A percentile compares a stretch with the other conserved stretches of the same genome.
These are phyloP conservation scores for Hanseniaspora guilliermondii DNA, from an alignment of 805 yeast genomes.

Conservation along the genomic window DNA sequence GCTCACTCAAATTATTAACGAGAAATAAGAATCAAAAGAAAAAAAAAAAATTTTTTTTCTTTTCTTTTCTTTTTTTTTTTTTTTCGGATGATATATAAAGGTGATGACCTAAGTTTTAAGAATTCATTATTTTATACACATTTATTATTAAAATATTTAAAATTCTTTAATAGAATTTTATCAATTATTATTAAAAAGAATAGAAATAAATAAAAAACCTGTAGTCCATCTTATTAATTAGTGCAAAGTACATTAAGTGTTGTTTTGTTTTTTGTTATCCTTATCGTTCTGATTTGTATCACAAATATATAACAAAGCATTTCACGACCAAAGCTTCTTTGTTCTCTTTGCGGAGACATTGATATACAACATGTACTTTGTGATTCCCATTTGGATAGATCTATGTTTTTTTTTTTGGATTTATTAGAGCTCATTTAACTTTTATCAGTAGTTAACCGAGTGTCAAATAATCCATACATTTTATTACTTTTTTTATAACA, in stretches of 20 bases:
- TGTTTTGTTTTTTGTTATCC: neutral
- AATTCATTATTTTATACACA: too few relatives aligned
- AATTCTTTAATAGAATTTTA: too few relatives aligned
- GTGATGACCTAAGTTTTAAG: too few relatives aligned
- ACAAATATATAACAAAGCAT: neutral
- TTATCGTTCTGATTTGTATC: constrained; percentile 1
- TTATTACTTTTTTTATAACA: neutral
- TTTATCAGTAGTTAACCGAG: constrained; percentile 13
- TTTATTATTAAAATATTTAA: too few relatives aligned
- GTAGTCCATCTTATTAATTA: constrained; percentile 13
- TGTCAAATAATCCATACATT: constrained; percentile 15
- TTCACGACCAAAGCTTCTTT: neutral
- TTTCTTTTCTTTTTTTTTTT: neutral
- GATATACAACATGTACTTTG: constrained; percentile 12
- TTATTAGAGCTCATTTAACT: constrained; percentile 14
- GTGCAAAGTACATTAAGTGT: constrained; percentile 9
- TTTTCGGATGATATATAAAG: neutral
- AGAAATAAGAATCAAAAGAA: neutral
- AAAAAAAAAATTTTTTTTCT: neutral
- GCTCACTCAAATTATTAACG: too few relatives aligned
- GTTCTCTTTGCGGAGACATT: neutral
- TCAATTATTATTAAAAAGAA: neutral
- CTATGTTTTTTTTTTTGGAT: constrained; percentile 1
- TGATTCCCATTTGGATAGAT: constrained; percentile 15
- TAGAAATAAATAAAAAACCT: neutral